Evolutionary conservation across 495 filamentous ascomycete genomes (phyloP), one percentile per base, ranked within the genome.

Genomic region (Neurospora sp.): DNA sequence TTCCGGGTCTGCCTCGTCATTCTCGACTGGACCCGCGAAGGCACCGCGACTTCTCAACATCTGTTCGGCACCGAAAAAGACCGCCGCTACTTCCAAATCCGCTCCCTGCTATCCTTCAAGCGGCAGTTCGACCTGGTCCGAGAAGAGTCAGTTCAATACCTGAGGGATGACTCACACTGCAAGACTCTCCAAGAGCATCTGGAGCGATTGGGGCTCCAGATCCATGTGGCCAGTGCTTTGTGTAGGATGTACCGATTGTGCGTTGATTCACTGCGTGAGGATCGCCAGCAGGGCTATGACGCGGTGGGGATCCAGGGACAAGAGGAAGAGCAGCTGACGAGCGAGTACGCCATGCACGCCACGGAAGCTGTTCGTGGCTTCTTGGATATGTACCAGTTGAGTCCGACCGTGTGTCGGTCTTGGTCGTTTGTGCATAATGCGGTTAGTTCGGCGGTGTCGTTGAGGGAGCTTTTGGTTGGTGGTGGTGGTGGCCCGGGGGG

Each of bases 341-440:
- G 14, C 53, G 53, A 71, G 22, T 71, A 71, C 70, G 44, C 44
- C 2, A 35, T 45, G 40, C 27, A 71, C 14, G 70, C 70, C 3
- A 59, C 70, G 0, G 42, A 71, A 22, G 37, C 70, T 4, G 41
- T 71, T 17, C 2, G 10, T 10, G 44, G 27, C 4, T 71, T 71
- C 1, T n/a, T 71, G 70, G 70, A 71, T n/a, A 71, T 71, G n/a
- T 71, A 71, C 42, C 40, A 39, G 20, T 14, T 71, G 12, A 61
- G 40, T 44, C 70, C 41, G n/a, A 71, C 22, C 10, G 70, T 71
- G 40, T 71, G 70, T 68, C 40, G 70, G 40, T 68, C 40, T 6
- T 71, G 70, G 70, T 7, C 70, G 31, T 71, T 71, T 59, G 70
- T 71, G 70, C 70, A 71, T 45, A 71, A 71, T 45, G 70, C 70